These are phyloP conservation scores for Trametes punicea DNA, from an alignment of 768 basidiomycete genomes.

Conservation along the genomic window DNA sequence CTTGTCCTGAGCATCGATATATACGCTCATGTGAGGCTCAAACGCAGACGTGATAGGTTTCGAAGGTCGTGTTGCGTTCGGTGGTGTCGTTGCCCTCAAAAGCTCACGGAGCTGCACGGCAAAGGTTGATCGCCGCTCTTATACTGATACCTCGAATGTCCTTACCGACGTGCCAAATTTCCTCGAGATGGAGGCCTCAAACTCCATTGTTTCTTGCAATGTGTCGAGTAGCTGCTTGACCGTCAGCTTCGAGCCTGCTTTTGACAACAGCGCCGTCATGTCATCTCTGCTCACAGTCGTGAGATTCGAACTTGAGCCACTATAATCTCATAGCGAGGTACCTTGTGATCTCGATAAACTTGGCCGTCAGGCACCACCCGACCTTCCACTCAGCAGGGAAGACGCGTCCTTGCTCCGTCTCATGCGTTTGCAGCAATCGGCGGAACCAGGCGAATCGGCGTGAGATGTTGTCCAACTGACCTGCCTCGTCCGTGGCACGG, in stretches of 20 bases:
- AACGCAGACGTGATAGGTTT: slow-evolving; percentile 86
- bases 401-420: slow-evolving; percentile 77
- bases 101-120: slow-evolving; percentile 59
- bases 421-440: slow-evolving; percentile 78
- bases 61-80: slow-evolving; percentile 46
- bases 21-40: slow-evolving; percentile 88
- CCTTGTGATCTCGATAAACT: slow-evolving; percentile 92
- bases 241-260: slow-evolving; percentile 66
- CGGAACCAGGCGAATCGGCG: slow-evolving; percentile 95
- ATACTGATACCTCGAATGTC: neutral
- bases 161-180: slow-evolving; percentile 77
- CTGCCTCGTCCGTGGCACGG: slow-evolving; percentile 89
- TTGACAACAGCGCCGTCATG: slow-evolving; percentile 74
- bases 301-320: neutral
- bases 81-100: slow-evolving; percentile 47
- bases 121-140: neutral
- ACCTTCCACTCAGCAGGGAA: slow-evolving; percentile 89
- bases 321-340: slow-evolving; percentile 29
- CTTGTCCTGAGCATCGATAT: slow-evolving; percentile 97
- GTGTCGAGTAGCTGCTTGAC: slow-evolving; percentile 83
- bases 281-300: slow-evolving; percentile 60
- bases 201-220: slow-evolving; percentile 83
- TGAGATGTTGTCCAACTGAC: slow-evolving; percentile 91
- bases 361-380: slow-evolving; percentile 73
- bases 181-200: slow-evolving; percentile 76